phyloP scores from a whole-genome alignment of 495 filamentous ascomycete species.

The Xylaria sp. region DNA sequence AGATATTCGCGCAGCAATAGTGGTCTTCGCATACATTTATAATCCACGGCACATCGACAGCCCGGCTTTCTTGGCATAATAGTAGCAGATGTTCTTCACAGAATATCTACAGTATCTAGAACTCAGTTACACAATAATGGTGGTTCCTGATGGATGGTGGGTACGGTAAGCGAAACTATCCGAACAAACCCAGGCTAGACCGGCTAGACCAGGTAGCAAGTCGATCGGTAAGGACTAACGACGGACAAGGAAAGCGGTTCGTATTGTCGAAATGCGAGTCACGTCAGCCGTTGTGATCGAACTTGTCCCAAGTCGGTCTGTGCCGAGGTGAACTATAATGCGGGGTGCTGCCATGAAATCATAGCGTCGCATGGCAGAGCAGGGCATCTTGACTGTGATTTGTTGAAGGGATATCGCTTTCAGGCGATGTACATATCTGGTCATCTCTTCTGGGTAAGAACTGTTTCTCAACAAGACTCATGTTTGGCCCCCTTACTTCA shows the following conservation, averaged over 20 bases:
- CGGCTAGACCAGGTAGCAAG: no score
- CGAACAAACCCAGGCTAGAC: no score
- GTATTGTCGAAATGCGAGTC: not conserved
- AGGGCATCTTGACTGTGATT: not conserved
- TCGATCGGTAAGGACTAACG: not conserved
- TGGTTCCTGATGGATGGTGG: no score
- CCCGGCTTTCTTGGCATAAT: not conserved
- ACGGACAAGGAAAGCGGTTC: conserved; percentile 17
- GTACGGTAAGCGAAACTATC: conserved; percentile 1
- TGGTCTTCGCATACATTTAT: not conserved
- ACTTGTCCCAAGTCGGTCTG: not conserved
- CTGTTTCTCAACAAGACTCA: not conserved
- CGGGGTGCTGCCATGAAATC: conserved; percentile 7
- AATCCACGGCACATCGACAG: not conserved
- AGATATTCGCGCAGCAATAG: not conserved
- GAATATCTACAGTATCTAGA: no score
- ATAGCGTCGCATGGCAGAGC: not conserved
- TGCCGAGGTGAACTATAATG: conserved; percentile 5
- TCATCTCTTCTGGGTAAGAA: not conserved
- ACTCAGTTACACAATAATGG: not conserved
- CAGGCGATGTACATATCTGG: not conserved
- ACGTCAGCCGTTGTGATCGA: not conserved
- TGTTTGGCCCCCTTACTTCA: no score
- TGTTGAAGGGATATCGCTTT: not conserved
- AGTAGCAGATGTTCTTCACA: no score